Evolutionary conservation across 805 yeast genomes (phyloP), one percentile per base, ranked within the genome.

Genomic region (Metschnikowia orientalis): DNA sequence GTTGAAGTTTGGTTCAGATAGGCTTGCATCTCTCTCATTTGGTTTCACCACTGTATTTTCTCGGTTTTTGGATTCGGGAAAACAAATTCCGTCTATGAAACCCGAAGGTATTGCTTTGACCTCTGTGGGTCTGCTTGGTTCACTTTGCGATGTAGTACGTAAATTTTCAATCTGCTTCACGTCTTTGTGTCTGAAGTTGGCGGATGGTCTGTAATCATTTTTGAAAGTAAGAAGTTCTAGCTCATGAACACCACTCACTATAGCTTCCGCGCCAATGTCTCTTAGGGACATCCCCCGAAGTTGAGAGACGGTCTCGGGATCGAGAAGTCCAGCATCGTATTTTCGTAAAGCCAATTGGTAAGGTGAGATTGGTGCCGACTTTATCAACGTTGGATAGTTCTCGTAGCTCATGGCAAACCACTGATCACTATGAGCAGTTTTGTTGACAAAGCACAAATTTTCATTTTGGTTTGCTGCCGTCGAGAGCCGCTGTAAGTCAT

Each of bases 371-470:
- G 95, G 90, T 0, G 96, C 92, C 6, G 86, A 74, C 35, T 77
- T 75, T 6, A 90, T 87, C 30, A 90, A 58, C 0, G 94, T 79
- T 0, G 96, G 96, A 53, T 81, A 90, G 45, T 78, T 71, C 15
- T 59, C 54, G 45, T 79, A 82, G 14, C 94, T 82, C 74, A 90
- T 69, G 4, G 95, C 96, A 63, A 74, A 85, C 95, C 95, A 89
- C 42, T 64, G 66, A 1, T 81, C 69, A 3, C 81, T 79, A 18
- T 63, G 65, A 0, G 88, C 76, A 18, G 78, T 69, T 38, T 77
- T 85, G 22, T 90, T 67, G 45, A 79, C 79, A 8, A 90, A 81
- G 2, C 80, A 77, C 22, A 63, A 44, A 30, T 63, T 60, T 8
- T 28, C 39, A 16, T 53, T 54, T 16, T 50, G 32, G 10, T 43